phyloP scores from a whole-genome alignment of 2,329 filamentous ascomycete genomes.

The Penicillium sp. region DNA sequence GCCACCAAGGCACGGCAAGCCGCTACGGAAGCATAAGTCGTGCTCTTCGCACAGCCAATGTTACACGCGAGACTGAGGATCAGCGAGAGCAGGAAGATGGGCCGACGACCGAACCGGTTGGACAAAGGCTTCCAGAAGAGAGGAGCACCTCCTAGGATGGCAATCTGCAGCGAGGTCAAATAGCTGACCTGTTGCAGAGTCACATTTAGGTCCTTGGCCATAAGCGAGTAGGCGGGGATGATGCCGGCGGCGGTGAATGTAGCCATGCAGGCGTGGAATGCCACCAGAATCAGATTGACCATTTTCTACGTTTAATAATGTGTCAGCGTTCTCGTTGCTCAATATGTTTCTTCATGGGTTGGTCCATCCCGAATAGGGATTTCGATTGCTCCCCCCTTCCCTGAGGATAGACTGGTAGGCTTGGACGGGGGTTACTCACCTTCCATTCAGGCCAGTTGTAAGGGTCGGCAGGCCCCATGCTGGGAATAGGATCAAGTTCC shows the following conservation, averaged over 20 bases:
- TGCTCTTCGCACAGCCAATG: conserved; percentile 55
- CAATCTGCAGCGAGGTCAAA: conserved; percentile 58
- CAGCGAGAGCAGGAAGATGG: conserved; percentile 57
- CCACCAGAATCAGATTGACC: conserved; percentile 57
- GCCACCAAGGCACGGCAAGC: conserved; percentile 55
- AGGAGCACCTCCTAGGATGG: conserved; percentile 55
- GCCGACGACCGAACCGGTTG: conserved; percentile 57
- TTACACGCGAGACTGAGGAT: conserved; percentile 55
- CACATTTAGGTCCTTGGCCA: conserved; percentile 54
- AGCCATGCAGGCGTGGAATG: conserved; percentile 60
- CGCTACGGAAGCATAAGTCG: conserved; percentile 52
- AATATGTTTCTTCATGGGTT: background rate
- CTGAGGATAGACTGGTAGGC: background rate
- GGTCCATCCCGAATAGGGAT: background rate
- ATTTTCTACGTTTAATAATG: conserved; percentile 48
- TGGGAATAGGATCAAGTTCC: conserved; percentile 57
- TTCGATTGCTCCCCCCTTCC: background rate
- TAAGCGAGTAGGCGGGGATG: conserved; percentile 57
- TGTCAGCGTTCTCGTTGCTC: conserved; percentile 6
- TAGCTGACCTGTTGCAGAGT: conserved; percentile 54
- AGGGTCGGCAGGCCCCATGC: conserved; percentile 54
- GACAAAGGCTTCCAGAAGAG: conserved; percentile 60
- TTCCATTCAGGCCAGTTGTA: conserved; percentile 61
- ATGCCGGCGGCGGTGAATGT: conserved; percentile 59
- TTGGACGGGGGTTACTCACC: conserved; percentile 29